phyloP scores from a whole-genome alignment of 768 basidiomycete species.

The Podaxis sp. region DNA sequence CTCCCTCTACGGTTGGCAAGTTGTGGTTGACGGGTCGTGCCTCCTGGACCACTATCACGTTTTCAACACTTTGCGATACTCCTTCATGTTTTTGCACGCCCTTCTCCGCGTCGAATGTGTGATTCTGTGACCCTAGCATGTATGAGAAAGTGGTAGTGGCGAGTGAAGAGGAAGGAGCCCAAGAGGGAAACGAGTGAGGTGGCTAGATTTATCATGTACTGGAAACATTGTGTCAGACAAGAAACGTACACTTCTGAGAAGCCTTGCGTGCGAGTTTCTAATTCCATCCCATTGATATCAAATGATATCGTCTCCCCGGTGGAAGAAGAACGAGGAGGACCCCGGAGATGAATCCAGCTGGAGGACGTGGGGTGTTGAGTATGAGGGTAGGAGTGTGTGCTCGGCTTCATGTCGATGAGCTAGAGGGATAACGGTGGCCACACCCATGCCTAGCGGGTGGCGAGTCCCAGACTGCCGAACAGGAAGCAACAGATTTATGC shows the following conservation, averaged over 20 bases:
- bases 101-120: neutral
- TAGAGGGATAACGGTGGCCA: too few species aligned
- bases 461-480: neutral
- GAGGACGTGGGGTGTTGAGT: neutral
- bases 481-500: constrained; percentile 1
- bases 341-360: neutral
- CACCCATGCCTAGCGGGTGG: neutral
- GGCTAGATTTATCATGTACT: constrained; percentile 5
- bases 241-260: constrained; percentile 5
- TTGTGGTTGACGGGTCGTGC: neutral
- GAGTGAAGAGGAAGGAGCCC: neutral
- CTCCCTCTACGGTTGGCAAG: constrained; percentile 31
- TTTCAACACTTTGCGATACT: neutral
- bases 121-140: neutral
- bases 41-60: neutral
- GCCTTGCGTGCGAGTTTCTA: constrained; percentile 12
- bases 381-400: neutral
- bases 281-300: neutral
- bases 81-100: neutral
- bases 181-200: neutral
- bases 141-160: neutral
- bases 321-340: neutral
- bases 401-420: neutral
- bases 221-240: constrained; percentile 1
- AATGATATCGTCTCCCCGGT: neutral